These are phyloP conservation scores for Starmera amethionina DNA, from an alignment of 805 yeast species.

Conservation along the genomic window DNA sequence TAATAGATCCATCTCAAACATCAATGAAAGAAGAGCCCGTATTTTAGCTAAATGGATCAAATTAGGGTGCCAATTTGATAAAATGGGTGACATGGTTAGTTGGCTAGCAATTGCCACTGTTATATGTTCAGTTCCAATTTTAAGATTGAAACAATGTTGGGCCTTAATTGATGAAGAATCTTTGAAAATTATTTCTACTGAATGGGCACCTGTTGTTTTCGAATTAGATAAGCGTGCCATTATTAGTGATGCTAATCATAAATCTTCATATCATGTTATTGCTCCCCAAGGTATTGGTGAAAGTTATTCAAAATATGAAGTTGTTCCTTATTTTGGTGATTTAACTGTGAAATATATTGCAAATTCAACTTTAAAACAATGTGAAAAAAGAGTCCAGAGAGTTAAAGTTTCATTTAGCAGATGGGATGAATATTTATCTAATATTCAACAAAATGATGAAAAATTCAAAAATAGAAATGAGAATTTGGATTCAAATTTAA, in stretches of 20 bases:
- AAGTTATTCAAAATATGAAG: conserved; percentile 62
- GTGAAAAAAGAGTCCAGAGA: conserved; percentile 57
- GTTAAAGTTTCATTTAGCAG: conserved; percentile 65
- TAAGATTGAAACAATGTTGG: conserved; percentile 74
- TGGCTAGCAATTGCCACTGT: conserved; percentile 88
- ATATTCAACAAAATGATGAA: conserved; percentile 32
- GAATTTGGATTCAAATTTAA: conserved; percentile 21
- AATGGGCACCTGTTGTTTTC: conserved; percentile 90
- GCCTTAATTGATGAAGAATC: conserved; percentile 49
- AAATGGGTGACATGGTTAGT: conserved; percentile 83
- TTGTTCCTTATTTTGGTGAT: conserved; percentile 89
- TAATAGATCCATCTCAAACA: conserved; percentile 15
- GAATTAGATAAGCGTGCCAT: conserved; percentile 74
- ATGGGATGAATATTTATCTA: conserved; percentile 67
- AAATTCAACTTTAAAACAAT: conserved; percentile 36
- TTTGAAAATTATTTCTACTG: conserved; percentile 54
- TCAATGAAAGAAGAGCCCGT: conserved; percentile 43
- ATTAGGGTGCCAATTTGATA: conserved; percentile 68
- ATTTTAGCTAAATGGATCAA: conserved; percentile 76
- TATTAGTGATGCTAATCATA: conserved; percentile 43
- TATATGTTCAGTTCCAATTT: conserved; percentile 71
- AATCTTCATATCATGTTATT: conserved; percentile 60
- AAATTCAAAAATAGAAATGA: conserved; percentile 14
- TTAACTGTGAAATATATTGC: conserved; percentile 37
- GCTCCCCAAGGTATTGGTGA: conserved; percentile 85